phyloP scores from a whole-genome alignment of 306 rosid genomes.

The Betula pendula region DNA sequence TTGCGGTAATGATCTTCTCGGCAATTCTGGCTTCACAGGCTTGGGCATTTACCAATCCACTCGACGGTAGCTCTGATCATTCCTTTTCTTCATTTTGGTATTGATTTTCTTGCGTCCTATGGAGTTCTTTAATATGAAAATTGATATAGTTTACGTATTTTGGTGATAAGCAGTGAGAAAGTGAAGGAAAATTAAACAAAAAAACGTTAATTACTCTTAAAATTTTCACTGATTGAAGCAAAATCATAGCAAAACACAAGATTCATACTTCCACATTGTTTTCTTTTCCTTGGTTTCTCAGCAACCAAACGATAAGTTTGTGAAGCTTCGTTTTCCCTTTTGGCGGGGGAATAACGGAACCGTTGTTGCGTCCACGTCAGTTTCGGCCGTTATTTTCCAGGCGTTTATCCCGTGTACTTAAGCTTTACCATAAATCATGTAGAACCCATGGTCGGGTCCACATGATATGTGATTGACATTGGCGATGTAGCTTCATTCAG shows the following conservation, averaged over 20 bases:
- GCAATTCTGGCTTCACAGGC: constrained; percentile 44
- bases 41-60: constrained; percentile 44
- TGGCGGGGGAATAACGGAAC: too few species aligned
- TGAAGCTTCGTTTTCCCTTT: too few species aligned
- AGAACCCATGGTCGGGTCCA: background rate
- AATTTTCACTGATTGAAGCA: background rate
- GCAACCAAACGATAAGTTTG: too few species aligned
- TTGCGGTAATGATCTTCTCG: constrained; percentile 39
- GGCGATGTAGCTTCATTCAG: background rate
- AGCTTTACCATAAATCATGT: too few species aligned
- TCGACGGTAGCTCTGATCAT: constrained; percentile 52
- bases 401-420: too few species aligned
- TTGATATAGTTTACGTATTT: background rate
- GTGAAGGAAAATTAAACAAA: background rate
- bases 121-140: background rate
- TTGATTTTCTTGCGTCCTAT: constrained; percentile 1
- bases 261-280: too few species aligned
- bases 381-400: too few species aligned
- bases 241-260: too few species aligned
- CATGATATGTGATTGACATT: background rate
- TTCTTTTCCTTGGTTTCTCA: too few species aligned
- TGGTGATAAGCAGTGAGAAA: background rate
- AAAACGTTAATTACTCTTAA: background rate
- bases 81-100: background rate
- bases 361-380: too few species aligned